Evolutionary conservation across 2,329 filamentous ascomycete species (phyloP).

Genomic region (Colletotrichum salicis): DNA sequence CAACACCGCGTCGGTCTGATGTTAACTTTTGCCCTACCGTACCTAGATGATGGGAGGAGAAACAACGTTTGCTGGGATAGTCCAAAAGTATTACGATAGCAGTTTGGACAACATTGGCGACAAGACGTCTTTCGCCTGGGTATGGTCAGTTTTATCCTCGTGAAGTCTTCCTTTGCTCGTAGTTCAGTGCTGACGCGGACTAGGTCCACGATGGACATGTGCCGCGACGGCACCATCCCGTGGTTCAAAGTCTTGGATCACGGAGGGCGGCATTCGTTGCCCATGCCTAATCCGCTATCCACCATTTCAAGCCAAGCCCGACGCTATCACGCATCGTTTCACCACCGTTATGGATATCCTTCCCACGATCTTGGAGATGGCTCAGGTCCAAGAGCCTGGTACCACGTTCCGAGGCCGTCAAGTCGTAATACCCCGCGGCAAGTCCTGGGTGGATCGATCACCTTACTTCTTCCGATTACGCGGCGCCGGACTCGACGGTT

Average conservation of each 20-base stretch:
- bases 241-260: slow-evolving; percentile 48
- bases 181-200: slow-evolving; percentile 43
- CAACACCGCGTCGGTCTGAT: background rate
- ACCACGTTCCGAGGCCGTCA: slow-evolving; percentile 54
- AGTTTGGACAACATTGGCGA: slow-evolving; percentile 61
- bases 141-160: slow-evolving; percentile 46
- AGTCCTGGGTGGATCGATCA: slow-evolving; percentile 54
- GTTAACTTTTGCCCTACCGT: background rate
- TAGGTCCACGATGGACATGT: slow-evolving; percentile 52
- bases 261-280: slow-evolving; percentile 59
- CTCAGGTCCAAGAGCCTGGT: slow-evolving; percentile 52
- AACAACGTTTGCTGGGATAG: slow-evolving; percentile 41
- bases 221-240: slow-evolving; percentile 47
- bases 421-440: slow-evolving; percentile 62
- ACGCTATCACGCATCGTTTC: slow-evolving; percentile 55
- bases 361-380: slow-evolving; percentile 59
- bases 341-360: slow-evolving; percentile 62
- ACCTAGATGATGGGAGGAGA: background rate
- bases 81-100: slow-evolving; percentile 66
- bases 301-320: slow-evolving; percentile 26
- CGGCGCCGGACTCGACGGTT: slow-evolving; percentile 43
- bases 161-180: background rate
- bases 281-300: slow-evolving; percentile 54
- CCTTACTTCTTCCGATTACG: slow-evolving; percentile 41
- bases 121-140: slow-evolving; percentile 61